Evolutionary conservation across 495 filamentous ascomycete species (phyloP), one percentile per base, ranked within the genome.

Genomic region (Copromyces sp.): DNA sequence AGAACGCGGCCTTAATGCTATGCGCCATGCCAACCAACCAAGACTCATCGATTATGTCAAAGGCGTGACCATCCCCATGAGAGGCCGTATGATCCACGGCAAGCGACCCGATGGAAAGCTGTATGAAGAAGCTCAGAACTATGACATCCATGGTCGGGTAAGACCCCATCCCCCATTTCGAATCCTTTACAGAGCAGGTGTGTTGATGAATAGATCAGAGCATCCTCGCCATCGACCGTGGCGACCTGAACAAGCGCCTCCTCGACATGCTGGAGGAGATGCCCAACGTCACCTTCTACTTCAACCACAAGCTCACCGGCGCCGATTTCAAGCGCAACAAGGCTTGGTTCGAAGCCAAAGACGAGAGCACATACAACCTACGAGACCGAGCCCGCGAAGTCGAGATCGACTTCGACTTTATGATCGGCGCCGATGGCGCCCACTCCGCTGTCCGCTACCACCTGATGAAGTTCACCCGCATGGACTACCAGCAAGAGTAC

Each of bases 1-100:
- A 0, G 93, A 98, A 80, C 90, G 95, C 40, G 95, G 95, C n/a
- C 92, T 98, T 78, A 93, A 92, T 77, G 90, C 95, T 40, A 90
- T 98, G 83, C 86, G 87, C 35, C 82, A 91, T 73, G 88, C 92
- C 1, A 82, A 87, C 59, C 86, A 87, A 20, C 78, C 86, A 7
- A 86, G 87, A 12, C 86, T 98, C 37, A 85, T 96, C 68, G 86
- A 94, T 1, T 86, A 90, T 77, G 87, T 98, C 32, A 84, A 95
- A 59, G 81, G 80, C 17, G 88, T 91, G 68, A 92, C 95, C 0
- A 93, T 97, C 71, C 96, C 96, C 7, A 97, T 99, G 93, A 83
- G 90, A 73, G 95, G 94, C 11, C 93, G 95, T n/a, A 98, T 98
- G 95, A 95, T 99, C 69, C 95, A 99, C 78, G 90, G 92, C 32